phyloP scores from a whole-genome alignment of 352 stramenopile genomes.

The Pelagophyceae sp. region DNA sequence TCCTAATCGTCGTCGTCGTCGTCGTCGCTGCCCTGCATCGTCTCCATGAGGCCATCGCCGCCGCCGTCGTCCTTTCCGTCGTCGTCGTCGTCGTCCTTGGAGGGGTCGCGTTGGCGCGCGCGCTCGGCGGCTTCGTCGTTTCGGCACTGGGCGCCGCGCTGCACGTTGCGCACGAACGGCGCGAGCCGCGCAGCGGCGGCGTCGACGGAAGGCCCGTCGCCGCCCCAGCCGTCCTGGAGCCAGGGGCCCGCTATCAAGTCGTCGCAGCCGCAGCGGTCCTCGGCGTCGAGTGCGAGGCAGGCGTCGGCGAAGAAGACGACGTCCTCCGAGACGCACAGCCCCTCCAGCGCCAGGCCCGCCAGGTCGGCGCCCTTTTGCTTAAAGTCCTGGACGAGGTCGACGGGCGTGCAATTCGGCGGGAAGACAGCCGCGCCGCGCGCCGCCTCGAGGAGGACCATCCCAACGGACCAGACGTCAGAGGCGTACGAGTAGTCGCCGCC shows the following conservation, averaged over 20 bases:
- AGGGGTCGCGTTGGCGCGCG: neutral
- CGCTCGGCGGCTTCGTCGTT: neutral
- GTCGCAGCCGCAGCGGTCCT: neutral
- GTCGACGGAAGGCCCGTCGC: neutral
- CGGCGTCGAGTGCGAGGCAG: neutral
- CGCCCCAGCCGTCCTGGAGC: neutral
- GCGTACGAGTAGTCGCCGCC: conserved; percentile 49
- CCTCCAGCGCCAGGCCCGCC: neutral
- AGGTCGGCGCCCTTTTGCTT: neutral
- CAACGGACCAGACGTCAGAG: conserved; percentile 67
- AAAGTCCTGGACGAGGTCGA: neutral
- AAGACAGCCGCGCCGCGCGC: conserved; percentile 1
- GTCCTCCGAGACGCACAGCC: neutral
- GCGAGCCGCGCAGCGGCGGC: neutral
- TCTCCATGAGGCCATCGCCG: neutral
- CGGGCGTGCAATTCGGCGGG: neutral
- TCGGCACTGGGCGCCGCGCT: neutral
- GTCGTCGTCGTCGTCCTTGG: neutral
- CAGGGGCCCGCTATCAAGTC: neutral
- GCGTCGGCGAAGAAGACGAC: neutral
- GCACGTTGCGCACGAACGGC: neutral
- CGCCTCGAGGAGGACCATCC: conserved; percentile 74
- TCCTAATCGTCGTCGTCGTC: neutral
- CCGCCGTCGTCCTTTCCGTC: neutral
- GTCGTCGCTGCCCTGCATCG: neutral